Evolutionary conservation across 352 stramenopile species (phyloP).

Genomic region (Blastocystis sp.): DNA sequence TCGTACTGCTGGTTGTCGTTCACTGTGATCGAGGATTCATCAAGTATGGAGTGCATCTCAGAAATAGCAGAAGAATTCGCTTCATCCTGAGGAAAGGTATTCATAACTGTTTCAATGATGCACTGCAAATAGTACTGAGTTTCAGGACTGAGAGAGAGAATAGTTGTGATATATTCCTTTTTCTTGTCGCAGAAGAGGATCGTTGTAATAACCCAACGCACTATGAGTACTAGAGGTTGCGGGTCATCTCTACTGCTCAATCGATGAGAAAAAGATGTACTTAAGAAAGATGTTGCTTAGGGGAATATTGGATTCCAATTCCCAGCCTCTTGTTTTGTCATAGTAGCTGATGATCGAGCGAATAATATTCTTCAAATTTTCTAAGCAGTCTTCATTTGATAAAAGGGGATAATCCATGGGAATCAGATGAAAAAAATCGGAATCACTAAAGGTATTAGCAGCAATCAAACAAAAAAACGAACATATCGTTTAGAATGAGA

Average conservation of each 20-base stretch:
- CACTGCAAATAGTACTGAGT: constrained; percentile 14
- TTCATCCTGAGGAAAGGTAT: constrained; percentile 1
- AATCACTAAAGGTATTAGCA: neutral
- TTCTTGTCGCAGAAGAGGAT: constrained; percentile 37
- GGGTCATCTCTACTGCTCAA: neutral
- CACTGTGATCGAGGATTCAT: neutral
- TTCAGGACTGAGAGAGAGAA: neutral
- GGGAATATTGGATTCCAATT: constrained; percentile 30
- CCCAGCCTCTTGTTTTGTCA: neutral
- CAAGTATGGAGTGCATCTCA: neutral
- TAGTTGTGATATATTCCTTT: constrained; percentile 7
- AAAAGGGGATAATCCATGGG: neutral
- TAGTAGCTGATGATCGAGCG: neutral
- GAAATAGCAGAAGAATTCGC: neutral
- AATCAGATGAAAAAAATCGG: neutral
- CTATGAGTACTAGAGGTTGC: neutral
- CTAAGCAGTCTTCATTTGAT: neutral
- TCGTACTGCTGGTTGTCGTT: neutral
- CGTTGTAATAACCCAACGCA: constrained; percentile 43
- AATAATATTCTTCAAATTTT: constrained; percentile 23
- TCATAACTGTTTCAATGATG: constrained; percentile 43
- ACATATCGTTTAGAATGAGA: constrained; percentile 31
- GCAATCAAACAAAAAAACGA: neutral
- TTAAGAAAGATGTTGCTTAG: neutral
- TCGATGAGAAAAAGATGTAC: neutral